Evolutionary conservation across 768 basidiomycete genomes (phyloP).

Genomic region (Zangia roseola): DNA sequence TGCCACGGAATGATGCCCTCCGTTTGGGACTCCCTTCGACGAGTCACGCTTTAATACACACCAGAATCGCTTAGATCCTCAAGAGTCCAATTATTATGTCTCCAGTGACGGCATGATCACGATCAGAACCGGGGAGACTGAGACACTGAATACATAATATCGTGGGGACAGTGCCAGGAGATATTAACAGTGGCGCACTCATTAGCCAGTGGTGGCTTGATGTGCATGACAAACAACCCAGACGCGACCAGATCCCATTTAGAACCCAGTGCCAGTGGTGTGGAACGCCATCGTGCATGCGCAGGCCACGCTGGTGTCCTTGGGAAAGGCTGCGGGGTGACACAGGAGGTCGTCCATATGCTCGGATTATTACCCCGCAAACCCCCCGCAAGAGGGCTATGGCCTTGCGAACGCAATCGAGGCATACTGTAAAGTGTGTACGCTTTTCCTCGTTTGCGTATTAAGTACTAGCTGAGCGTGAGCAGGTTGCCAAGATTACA

Average conservation of each 20-base stretch:
- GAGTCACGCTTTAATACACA: too few species aligned
- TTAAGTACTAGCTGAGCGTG: background rate
- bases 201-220: slow-evolving; percentile 20
- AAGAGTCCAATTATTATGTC: background rate
- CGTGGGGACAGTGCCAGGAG: slow-evolving; percentile 3
- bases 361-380: background rate
- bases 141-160: background rate
- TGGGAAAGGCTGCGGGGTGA: slow-evolving; percentile 13
- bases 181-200: slow-evolving; percentile 7
- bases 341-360: slow-evolving; percentile 6
- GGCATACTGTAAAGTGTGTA: background rate
- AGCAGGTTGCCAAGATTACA: slow-evolving; percentile 3
- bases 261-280: slow-evolving; percentile 10
- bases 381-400: background rate
- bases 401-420: slow-evolving; percentile 1
- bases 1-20: background rate
- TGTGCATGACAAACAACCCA: slow-evolving; percentile 1
- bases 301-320: slow-evolving; percentile 2
- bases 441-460: background rate
- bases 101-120: slow-evolving; percentile 15
- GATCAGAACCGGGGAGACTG: slow-evolving; percentile 10
- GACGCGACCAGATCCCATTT: slow-evolving; percentile 11
- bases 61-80: background rate
- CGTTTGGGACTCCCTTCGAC: background rate
- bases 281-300: slow-evolving; percentile 15